These are phyloP conservation scores for Ananas comosus DNA, from an alignment of 176 grass and related monocot genomes.

Conservation along the genomic window DNA sequence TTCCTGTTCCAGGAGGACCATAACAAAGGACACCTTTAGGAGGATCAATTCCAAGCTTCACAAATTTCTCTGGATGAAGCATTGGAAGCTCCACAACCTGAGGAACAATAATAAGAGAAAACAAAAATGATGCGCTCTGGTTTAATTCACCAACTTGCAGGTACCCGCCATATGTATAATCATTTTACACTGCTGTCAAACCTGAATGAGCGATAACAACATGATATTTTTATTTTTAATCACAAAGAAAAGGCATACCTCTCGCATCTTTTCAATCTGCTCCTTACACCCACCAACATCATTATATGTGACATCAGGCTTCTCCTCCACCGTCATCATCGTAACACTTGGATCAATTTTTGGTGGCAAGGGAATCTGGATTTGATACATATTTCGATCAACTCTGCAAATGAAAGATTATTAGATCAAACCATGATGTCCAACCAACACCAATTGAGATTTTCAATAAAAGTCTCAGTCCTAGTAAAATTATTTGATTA, in stretches of 20 bases:
- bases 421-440: background rate
- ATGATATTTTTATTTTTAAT: too few relatives aligned
- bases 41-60: constrained; percentile 87
- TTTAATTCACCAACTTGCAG: too few relatives aligned
- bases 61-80: constrained; percentile 98
- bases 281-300: constrained; percentile 93
- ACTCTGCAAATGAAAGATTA: constrained; percentile 46
- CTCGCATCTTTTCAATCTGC: constrained; percentile 95
- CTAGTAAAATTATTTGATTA: too few relatives aligned
- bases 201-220: too few relatives aligned
- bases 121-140: background rate
- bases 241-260: constrained; percentile 28
- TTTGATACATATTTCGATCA: constrained; percentile 90
- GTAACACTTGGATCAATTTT: constrained; percentile 96
- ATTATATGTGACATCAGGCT: constrained; percentile 93
- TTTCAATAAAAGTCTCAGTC: too few relatives aligned
- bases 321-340: constrained; percentile 98
- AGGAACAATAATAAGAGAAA: background rate
- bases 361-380: constrained; percentile 80
- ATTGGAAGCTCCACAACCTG: constrained; percentile 94
- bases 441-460: background rate
- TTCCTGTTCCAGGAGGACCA: constrained; percentile 85
- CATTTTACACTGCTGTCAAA: too few relatives aligned
- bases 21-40: constrained; percentile 90
- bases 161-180: too few relatives aligned